phyloP scores from a whole-genome alignment of 2,329 filamentous ascomycete genomes.

The Botrytis pseudocinerea region DNA sequence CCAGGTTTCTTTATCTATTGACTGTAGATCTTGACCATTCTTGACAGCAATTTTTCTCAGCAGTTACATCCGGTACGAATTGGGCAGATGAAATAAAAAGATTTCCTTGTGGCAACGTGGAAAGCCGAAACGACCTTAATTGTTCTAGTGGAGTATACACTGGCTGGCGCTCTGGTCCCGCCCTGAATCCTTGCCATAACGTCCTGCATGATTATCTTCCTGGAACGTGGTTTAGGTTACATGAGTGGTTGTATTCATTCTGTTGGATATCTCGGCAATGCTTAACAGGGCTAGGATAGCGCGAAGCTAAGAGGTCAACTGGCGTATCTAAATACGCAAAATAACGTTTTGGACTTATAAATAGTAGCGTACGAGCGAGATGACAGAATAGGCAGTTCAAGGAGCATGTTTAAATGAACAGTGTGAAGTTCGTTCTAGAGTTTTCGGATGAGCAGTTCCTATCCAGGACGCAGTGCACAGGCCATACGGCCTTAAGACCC shows the following conservation, averaged over 20 bases:
- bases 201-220: background rate
- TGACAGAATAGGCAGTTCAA: background rate
- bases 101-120: background rate
- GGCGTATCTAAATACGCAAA: background rate
- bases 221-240: background rate
- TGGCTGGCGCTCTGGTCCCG: background rate
- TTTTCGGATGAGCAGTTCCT: slow-evolving; percentile 1
- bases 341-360: background rate
- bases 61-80: background rate
- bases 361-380: background rate
- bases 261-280: background rate
- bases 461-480: background rate
- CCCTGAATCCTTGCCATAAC: background rate
- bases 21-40: background rate
- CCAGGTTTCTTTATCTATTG: background rate
- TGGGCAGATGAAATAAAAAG: background rate
- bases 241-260: background rate
- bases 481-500: background rate
- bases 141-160: background rate
- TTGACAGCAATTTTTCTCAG: background rate
- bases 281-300: background rate
- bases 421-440: background rate
- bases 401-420: background rate
- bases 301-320: background rate
- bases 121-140: background rate